Percentiles rank a stretch among this genome's conserved stretches.
Evolutionary conservation across 2,329 filamentous ascomycete species (phyloP).

Genomic region (Alternaria sp.): DNA sequence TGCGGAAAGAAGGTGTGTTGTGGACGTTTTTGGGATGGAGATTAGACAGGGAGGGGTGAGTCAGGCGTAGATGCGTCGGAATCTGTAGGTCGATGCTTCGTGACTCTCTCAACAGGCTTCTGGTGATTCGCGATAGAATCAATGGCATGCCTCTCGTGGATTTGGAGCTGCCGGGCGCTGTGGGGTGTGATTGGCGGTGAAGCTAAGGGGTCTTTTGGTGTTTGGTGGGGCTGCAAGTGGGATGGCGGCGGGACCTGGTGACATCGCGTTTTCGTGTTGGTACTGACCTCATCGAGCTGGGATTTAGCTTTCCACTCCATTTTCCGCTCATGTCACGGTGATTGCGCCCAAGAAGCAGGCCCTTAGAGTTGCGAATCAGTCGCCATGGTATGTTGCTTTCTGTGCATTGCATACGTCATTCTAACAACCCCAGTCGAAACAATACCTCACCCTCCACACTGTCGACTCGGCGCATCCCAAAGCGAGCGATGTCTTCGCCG

Average conservation of each 20-base stretch:
- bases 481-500: constrained; percentile 78
- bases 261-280: constrained; percentile 43
- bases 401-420: not conserved
- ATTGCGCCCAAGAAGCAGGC: not conserved
- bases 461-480: constrained; percentile 82
- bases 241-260: constrained; percentile 31
- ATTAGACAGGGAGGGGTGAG: constrained; percentile 9
- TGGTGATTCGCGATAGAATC: constrained; percentile 25
- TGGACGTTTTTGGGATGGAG: not conserved
- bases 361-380: constrained; percentile 2
- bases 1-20: constrained; percentile 8
- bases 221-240: constrained; percentile 36
- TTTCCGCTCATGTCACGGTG: constrained; percentile 7
- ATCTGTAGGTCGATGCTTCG: constrained; percentile 1
- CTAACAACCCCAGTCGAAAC: constrained; percentile 77
- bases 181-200: constrained; percentile 45
- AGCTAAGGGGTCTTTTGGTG: constrained; percentile 19
- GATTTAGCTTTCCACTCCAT: not conserved
- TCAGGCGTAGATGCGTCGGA: constrained; percentile 9
- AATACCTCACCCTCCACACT: constrained; percentile 94
- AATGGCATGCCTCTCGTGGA: constrained; percentile 35
- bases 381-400: constrained; percentile 9
- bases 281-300: constrained; percentile 38
- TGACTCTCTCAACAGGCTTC: constrained; percentile 17
- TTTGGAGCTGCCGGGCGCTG: constrained; percentile 16